These are phyloP conservation scores for Pseudocercospora macadamiae DNA, from an alignment of 2,329 filamentous ascomycete species.

Conservation along the genomic window DNA sequence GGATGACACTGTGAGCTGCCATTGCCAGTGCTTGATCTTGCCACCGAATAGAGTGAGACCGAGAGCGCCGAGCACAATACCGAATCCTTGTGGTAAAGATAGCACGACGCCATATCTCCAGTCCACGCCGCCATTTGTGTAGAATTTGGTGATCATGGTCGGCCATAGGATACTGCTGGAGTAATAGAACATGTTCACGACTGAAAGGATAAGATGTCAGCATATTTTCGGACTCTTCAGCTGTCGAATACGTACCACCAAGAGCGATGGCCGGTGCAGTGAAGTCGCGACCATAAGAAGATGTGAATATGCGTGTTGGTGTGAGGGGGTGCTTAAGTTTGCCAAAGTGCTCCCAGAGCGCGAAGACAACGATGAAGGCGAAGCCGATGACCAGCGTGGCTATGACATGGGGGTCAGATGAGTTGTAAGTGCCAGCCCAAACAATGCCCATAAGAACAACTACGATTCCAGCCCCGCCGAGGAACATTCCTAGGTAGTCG, in stretches of 20 bases:
- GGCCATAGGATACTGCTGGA: conserved; percentile 35
- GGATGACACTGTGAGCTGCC: conserved; percentile 49
- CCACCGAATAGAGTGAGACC: conserved; percentile 48
- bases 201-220: no score
- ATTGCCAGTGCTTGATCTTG: conserved; percentile 51
- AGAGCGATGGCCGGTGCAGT: conserved; percentile 44
- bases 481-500: conserved; percentile 37
- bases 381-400: conserved; percentile 40
- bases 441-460: conserved; percentile 40
- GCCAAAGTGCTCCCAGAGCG: conserved; percentile 38
- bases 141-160: conserved; percentile 51
- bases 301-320: conserved; percentile 50
- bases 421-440: conserved; percentile 36
- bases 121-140: conserved; percentile 26
- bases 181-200: conserved; percentile 59
- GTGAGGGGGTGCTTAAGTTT: conserved; percentile 42
- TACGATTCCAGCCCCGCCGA: conserved; percentile 37
- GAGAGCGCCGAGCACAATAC: conserved; percentile 48
- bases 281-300: conserved; percentile 51
- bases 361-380: conserved; percentile 35
- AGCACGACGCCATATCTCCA: conserved; percentile 36
- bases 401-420: conserved; percentile 36
- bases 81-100: conserved; percentile 51
- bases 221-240: no score
- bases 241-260: no score